Evolutionary conservation across 2,329 filamentous ascomycete genomes (phyloP), one percentile per base, ranked within the genome.

Genomic region (Sporothrix brunneoviolacea): DNA sequence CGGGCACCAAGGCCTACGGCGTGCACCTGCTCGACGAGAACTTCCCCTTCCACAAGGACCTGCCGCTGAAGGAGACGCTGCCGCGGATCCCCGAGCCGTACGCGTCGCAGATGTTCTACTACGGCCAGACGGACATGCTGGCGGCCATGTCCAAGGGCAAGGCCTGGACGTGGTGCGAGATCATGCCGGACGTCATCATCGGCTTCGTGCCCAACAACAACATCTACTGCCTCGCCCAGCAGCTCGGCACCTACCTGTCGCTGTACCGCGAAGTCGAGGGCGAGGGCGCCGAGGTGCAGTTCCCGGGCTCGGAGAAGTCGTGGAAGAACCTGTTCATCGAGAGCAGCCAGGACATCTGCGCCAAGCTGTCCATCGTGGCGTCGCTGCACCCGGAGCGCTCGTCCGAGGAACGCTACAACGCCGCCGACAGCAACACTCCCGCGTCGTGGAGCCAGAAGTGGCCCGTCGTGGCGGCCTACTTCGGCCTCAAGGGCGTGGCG

Each of bases 71-170:
- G 27, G 70, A 73, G 58, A 61, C 62, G 10, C 55, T 65, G 24
- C 67, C 66, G 0, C 65, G 68, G n/a, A 65, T 73, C 30, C 66
- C 68, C 2, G 64, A 68, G 48, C 69, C 68, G 0, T 66, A 65
- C 44, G 67, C 66, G 2, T 66, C 66, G 10, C 63, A 70, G 52
- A 68, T 73, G 53, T 73, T 73, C 60, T 73, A 74, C 60, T 73
- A 73, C 56, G 62, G 58, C n/a, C 69, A 73, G 58, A 64, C 66
- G 18, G 71, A 73, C 54, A 58, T 68, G 45, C 58, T 73, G 18
- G 59, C 61, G 22, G 52, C 61, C 30, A 57, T 67, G 39, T 59
- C 63, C 10, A 56, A 63, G 46, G 67, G 65, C 2, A 71, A 72
- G 58, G 21, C 52, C 0, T 73, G 70, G 70, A 66, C 62, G 12